These are phyloP conservation scores for Euclidium syriacum DNA, from an alignment of 345 rosid species.

Conservation along the genomic window DNA sequence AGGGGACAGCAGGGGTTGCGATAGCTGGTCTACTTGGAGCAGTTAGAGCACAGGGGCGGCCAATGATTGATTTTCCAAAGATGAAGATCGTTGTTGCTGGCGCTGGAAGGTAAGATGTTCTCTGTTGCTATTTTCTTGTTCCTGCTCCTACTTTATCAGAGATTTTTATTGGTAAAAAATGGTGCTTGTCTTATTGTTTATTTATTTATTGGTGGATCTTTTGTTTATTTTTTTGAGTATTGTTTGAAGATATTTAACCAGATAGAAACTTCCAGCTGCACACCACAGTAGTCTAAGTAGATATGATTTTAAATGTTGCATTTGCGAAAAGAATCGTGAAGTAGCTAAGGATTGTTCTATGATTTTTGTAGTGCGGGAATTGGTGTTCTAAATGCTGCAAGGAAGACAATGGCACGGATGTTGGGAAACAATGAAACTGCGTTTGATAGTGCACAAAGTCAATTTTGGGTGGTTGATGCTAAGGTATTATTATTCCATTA, in stretches of 20 bases:
- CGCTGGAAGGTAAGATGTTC: conserved; percentile 73
- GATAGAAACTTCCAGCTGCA: background rate
- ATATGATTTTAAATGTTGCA: background rate
- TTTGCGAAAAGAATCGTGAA: background rate
- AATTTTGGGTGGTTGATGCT: conserved; percentile 98
- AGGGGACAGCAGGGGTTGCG: conserved; percentile 99
- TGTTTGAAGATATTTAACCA: background rate
- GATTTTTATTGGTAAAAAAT: background rate
- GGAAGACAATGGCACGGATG: conserved; percentile 99
- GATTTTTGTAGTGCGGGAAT: conserved; percentile 78
- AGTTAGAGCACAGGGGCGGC: conserved; percentile 94
- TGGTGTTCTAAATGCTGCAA: conserved; percentile 95
- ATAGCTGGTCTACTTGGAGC: conserved; percentile 98
- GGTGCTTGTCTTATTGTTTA: background rate
- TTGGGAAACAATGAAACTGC: conserved; percentile 80
- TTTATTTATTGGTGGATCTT: background rate
- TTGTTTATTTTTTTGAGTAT: background rate
- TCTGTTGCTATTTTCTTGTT: background rate
- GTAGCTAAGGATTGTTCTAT: conserved; percentile 8
- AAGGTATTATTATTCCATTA: conserved; percentile 42
- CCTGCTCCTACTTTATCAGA: background rate
- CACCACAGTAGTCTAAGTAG: background rate
- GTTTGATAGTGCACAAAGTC: conserved; percentile 86
- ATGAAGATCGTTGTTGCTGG: conserved; percentile 97
- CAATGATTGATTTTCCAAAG: conserved; percentile 98